A percentile compares a stretch with the other conserved stretches of the same genome.
phyloP scores from a whole-genome alignment of 192 early-diverging fungal genomes.

The Phlyctochytrium planicorne region DNA sequence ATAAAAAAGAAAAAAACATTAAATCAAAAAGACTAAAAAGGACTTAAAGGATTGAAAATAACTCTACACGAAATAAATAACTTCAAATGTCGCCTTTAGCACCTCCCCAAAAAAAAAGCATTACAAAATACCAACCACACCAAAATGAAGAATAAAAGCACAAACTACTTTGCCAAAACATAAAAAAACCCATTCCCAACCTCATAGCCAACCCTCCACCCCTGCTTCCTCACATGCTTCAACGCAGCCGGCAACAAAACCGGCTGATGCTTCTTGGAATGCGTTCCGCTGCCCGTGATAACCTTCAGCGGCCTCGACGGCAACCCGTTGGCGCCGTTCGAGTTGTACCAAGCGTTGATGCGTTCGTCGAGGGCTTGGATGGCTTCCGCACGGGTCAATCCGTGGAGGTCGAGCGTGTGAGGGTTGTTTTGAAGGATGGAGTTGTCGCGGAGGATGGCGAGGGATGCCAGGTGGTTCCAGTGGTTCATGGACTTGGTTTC shows the following conservation, averaged over 20 bases:
- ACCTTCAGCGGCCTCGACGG: slow-evolving; percentile 20
- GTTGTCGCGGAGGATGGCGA: slow-evolving; percentile 4
- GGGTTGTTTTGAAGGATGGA: not conserved
- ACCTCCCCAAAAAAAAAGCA: too few species aligned
- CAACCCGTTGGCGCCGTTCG: not conserved
- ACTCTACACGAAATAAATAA: too few species aligned
- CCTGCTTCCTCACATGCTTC: slow-evolving; percentile 10
- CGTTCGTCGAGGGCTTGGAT: not conserved
- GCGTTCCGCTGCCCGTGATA: slow-evolving; percentile 17
- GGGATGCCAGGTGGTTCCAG: slow-evolving; percentile 23
- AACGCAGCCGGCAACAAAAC: slow-evolving; percentile 20
- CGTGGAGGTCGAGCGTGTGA: slow-evolving; percentile 21
- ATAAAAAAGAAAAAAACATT: too few species aligned
- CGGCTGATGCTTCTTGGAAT: slow-evolving; percentile 3
- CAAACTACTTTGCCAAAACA: not conserved
- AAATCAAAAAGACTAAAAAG: too few species aligned
- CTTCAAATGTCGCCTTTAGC: too few species aligned
- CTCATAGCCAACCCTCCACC: slow-evolving; percentile 17
- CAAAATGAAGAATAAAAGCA: not conserved
- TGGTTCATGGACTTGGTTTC: slow-evolving; percentile 4
- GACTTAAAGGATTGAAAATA: too few species aligned
- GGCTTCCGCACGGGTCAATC: slow-evolving; percentile 17
- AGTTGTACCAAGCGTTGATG: not conserved
- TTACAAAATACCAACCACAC: not conserved
- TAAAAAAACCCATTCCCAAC: slow-evolving; percentile 4